Percentiles rank a stretch among this genome's conserved stretches.
Evolutionary conservation across 2,329 filamentous ascomycete species (phyloP).

Genomic region (Hypoxylon sp.): DNA sequence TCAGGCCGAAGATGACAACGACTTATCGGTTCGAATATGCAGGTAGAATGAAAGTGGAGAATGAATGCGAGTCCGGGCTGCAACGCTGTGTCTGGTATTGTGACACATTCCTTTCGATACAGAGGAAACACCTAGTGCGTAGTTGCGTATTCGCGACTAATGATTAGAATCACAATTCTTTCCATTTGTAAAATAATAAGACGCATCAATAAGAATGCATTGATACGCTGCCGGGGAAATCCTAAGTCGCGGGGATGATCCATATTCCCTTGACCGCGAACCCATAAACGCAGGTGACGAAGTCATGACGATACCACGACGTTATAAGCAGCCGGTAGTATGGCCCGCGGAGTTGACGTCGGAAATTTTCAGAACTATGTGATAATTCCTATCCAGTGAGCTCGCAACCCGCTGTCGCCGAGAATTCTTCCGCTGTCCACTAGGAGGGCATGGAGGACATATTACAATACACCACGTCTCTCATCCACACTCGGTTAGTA

Average conservation of each 20-base stretch:
- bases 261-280: slow-evolving; percentile 18
- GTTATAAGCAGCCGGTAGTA: slow-evolving; percentile 18
- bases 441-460: slow-evolving; percentile 11
- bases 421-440: slow-evolving; percentile 14
- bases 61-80: slow-evolving; percentile 32
- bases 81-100: slow-evolving; percentile 30
- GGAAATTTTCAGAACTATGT: slow-evolving; percentile 4
- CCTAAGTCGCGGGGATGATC: slow-evolving; percentile 7
- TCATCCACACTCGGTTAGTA: slow-evolving; percentile 14
- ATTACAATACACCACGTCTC: slow-evolving; percentile 16
- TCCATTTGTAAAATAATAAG: slow-evolving; percentile 31
- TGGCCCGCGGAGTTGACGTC: slow-evolving; percentile 10
- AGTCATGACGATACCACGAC: slow-evolving; percentile 32
- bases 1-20: slow-evolving; percentile 7
- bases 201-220: slow-evolving; percentile 24
- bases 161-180: slow-evolving; percentile 14
- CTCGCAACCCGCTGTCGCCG: slow-evolving; percentile 14
- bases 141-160: slow-evolving; percentile 18
- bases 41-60: slow-evolving; percentile 34
- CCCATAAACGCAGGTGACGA: slow-evolving; percentile 32
- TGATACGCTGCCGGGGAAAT: slow-evolving; percentile 23
- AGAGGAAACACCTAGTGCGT: slow-evolving; percentile 7
- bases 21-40: slow-evolving; percentile 30
- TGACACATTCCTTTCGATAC: slow-evolving; percentile 33
- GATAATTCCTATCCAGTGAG: slow-evolving; percentile 13